Evolutionary conservation across 1,284 basidiomycete species (phyloP).

Genomic region (Neonothopanus nambi): DNA sequence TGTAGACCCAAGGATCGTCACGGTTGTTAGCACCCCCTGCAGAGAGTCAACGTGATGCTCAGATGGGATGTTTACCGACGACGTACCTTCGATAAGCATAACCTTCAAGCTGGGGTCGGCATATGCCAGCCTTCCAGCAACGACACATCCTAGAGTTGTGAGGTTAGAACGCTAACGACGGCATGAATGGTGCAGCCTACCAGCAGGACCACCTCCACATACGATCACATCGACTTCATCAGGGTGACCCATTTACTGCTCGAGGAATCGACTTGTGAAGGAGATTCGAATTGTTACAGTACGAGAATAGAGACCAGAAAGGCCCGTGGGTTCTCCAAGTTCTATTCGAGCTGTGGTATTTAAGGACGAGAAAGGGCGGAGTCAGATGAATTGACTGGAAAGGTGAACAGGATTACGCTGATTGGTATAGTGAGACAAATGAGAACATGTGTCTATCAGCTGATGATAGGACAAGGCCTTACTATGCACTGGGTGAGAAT

Average conservation of each 20-base stretch:
- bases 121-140: conserved; percentile 68
- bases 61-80: not conserved
- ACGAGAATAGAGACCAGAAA: too few relatives aligned
- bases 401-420: too few relatives aligned
- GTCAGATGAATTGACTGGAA: too few relatives aligned
- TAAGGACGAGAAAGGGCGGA: too few relatives aligned
- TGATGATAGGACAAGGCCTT: too few relatives aligned
- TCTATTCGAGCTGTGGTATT: too few relatives aligned
- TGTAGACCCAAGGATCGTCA: conserved; percentile 74
- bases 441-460: too few relatives aligned
- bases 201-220: conserved; percentile 62
- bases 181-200: conserved; percentile 25
- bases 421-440: too few relatives aligned
- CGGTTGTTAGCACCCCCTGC: conserved; percentile 68
- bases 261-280: too few relatives aligned
- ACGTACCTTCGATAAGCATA: conserved; percentile 68
- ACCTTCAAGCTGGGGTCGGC: conserved; percentile 73
- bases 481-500: too few relatives aligned
- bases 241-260: conserved; percentile 49
- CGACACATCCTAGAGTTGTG: conserved; percentile 51
- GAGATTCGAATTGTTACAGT: too few relatives aligned
- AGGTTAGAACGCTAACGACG: conserved; percentile 7
- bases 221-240: conserved; percentile 78
- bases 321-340: too few relatives aligned
- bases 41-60: not conserved